Evolutionary conservation across 1,284 basidiomycete species (phyloP), one percentile per base, ranked within the genome.

Genomic region (Pascua sp.): DNA sequence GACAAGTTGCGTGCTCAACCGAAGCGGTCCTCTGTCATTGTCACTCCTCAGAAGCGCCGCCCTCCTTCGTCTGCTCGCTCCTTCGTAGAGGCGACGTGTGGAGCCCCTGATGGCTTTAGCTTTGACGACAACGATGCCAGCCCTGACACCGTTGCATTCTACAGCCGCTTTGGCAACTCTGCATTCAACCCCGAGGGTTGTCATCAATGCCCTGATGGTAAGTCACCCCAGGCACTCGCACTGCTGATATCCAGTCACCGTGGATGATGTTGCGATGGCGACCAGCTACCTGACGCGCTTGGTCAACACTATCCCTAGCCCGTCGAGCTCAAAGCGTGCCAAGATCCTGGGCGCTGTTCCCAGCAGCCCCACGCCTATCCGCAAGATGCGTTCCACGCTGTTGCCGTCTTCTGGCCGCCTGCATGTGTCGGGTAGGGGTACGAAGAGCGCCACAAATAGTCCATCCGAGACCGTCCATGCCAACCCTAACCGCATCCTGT

Each of bases 221-320:
- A 50, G 42, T 18, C 18, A 8, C 17, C 12, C 16, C 15, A 39
- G 10, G 11, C 42, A 5, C 17, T 4, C 18, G 9, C 11, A n/a
- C 18, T 1, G 43, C 53, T 63, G 49, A 63, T 53, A 13, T 17
- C 2, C 53, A 67, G 67, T 55, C 9, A 55, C 56, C 17, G 59
- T 71, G 17, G 44, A 61, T 41, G 57, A 64, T 16, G 70, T 71
- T 15, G 60, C 71, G 0, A 68, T 67, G 9, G 72, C 71, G 11
- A 74, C 67, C 18, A 62, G 67, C 50, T 65, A 67, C 50, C 64
- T 74, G 0, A 57, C 62, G 48, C 59, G 71, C 15, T 59, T 74
- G 39, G 50, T 60, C 8, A 18, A 49, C 16, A 64, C 67, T n/a
- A 61, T 67, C 40, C 63, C 66, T 39, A 51, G 41, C n/a, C 42